Evolutionary conservation across 1,139 yeast genomes (phyloP).

Genomic region (Suhomyces wounanorum): DNA sequence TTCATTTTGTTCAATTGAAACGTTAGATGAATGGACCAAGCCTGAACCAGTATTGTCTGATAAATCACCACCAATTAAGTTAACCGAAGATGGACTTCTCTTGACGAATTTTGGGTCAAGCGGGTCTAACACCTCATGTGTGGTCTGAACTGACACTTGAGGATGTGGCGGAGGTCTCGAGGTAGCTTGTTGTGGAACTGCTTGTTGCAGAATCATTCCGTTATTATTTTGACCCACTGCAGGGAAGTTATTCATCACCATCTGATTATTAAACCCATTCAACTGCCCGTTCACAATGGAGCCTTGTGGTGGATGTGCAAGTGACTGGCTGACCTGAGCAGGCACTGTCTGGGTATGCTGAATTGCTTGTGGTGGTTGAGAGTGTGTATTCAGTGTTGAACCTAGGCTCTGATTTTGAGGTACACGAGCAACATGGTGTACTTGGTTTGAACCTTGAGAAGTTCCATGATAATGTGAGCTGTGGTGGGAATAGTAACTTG

Average conservation of each 20-base stretch:
- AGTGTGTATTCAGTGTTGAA: background rate
- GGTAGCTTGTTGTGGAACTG: background rate
- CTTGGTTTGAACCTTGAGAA: conserved; percentile 8
- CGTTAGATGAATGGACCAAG: background rate
- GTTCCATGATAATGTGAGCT: background rate
- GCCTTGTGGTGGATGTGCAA: background rate
- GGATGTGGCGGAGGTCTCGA: background rate
- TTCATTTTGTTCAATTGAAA: background rate
- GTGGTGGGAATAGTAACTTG: background rate
- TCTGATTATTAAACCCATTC: conserved; percentile 1
- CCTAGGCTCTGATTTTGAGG: background rate
- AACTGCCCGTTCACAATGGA: conserved; percentile 1
- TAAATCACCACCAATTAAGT: background rate
- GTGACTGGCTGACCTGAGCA: background rate
- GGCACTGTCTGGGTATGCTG: background rate
- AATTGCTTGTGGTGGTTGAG: background rate
- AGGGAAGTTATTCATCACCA: conserved; percentile 6
- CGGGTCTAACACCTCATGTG: conserved; percentile 3
- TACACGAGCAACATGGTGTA: conserved; percentile 6
- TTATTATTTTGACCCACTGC: background rate
- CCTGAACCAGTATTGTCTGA: background rate
- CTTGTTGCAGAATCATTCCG: background rate
- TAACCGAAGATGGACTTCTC: conserved; percentile 5
- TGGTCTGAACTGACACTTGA: background rate
- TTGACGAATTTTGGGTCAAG: conserved; percentile 6